Base-by-base conservation (phyloP, 176 grass and related monocot species). In the barley (Hordeum vulgare) region DNA sequence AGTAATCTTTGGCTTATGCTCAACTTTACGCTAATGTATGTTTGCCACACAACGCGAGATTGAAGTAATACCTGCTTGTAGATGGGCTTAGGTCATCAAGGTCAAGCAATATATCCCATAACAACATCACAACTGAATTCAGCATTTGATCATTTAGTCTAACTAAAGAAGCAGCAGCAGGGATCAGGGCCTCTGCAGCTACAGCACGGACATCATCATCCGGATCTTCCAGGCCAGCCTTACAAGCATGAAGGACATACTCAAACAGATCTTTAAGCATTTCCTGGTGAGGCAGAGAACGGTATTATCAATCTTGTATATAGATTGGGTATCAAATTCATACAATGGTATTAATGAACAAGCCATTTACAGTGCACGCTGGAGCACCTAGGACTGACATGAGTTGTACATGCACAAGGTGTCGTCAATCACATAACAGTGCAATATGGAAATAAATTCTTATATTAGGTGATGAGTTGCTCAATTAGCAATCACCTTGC, bases 21-120 rank as follows among this genome's bases (percentile, higher is more conserved):
- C 47, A 85, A 44, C 35, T 41, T 82, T 78, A 35, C 40, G 23
- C 45, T 34, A 78, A 72, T 45, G 53, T 24, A 51, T 57, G 36
- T 71, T 61, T 71, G 26, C 29, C 23, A 84, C 5, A 75, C 21
- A 5, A 76, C 11, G 29, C 49, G 76, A 39, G 45, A 75, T 71
- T 84, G 27, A 80, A 71, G 49, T 54, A 79, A 81, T 75, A 99
- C 96, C 96, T 99, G 93, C 96, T 99, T 71, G 96, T 99, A 47
- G 96, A 99, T 47, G 96, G 96, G 69, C 96, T 99, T 61, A 99
- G 85, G 80, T 99, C 96, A 84, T 99, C 96, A 80, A 99, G 90
- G 65, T 99, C 96, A 47, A 99, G 91, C 83, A 99, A 87, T 90
- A 99, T 99, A 85, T 99, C 96, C 96, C 96, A 99, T 85, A 99